Percentiles rank a stretch among this genome's conserved stretches.
phyloP scores from a whole-genome alignment of 2,329 filamentous ascomycete genomes.

The Scedosporium dehoogii region DNA sequence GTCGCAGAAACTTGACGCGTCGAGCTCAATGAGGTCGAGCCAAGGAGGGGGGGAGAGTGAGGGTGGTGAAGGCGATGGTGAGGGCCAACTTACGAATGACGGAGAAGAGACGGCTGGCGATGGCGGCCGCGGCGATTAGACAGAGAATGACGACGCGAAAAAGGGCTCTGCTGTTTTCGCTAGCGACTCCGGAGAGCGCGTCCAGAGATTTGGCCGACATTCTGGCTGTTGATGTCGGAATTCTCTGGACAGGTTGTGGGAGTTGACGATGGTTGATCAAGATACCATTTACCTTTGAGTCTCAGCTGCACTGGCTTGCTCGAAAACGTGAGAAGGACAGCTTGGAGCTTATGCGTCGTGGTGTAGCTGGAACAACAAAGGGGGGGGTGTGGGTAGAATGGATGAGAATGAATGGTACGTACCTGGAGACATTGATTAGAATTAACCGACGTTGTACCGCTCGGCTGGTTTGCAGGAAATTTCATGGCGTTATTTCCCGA shows the following conservation, averaged over 20 bases:
- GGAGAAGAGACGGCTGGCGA: constrained; percentile 92
- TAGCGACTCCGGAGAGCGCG: constrained; percentile 65
- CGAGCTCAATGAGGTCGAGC: neutral
- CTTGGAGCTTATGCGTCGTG: constrained; percentile 28
- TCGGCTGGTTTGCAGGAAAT: neutral
- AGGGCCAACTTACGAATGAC: constrained; percentile 70
- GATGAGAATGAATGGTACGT: neutral
- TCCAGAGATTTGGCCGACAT: constrained; percentile 38
- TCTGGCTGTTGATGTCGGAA: constrained; percentile 18
- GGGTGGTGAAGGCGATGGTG: constrained; percentile 8
- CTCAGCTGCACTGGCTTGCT: neutral
- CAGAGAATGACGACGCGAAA: constrained; percentile 82
- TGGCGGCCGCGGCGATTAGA: constrained; percentile 82
- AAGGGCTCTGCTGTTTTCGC: constrained; percentile 72
- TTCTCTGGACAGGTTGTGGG: constrained; percentile 12
- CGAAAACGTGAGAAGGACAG: constrained; percentile 25
- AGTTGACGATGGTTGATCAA: constrained; percentile 22
- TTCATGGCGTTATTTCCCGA: constrained; percentile 8
- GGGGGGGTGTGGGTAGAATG: neutral
- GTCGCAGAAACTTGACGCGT: neutral
- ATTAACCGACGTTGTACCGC: constrained; percentile 5
- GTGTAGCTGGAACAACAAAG: constrained; percentile 1
- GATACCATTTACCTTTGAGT: constrained; percentile 14
- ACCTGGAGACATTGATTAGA: neutral
- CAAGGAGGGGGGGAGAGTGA: neutral